These are phyloP conservation scores for Lichtheimia corymbifera DNA, from an alignment of 371 early-diverging fungal genomes.

Conservation along the genomic window DNA sequence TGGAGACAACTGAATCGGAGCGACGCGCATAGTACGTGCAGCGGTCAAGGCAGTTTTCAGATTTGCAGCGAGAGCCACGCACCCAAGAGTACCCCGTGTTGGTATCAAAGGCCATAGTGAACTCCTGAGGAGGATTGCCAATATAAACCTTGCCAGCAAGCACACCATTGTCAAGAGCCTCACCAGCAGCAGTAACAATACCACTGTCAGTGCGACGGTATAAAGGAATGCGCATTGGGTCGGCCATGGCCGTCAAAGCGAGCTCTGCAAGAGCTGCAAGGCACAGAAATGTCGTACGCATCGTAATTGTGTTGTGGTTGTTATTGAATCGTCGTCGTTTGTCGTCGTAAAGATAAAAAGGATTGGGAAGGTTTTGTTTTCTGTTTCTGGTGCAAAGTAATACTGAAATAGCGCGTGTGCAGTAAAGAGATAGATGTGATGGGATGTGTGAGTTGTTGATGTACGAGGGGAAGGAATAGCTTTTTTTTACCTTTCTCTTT, in stretches of 20 bases:
- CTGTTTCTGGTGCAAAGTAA: constrained; percentile 4
- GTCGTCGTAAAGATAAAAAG: background rate
- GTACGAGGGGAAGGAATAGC: too few species aligned
- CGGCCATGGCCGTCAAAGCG: constrained; percentile 36
- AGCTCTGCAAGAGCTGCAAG: constrained; percentile 47
- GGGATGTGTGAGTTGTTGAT: too few species aligned
- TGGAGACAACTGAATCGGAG: constrained; percentile 29
- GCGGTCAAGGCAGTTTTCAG: constrained; percentile 47
- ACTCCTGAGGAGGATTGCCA: constrained; percentile 50
- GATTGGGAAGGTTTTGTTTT: background rate
- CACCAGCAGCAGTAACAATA: constrained; percentile 42
- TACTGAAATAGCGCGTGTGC: background rate
- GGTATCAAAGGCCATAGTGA: constrained; percentile 52
- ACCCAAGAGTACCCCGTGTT: constrained; percentile 54
- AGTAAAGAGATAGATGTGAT: too few species aligned
- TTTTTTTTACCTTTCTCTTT: constrained; percentile 12
- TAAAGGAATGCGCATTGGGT: constrained; percentile 42
- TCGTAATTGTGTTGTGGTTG: constrained; percentile 11
- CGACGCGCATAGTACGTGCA: constrained; percentile 35
- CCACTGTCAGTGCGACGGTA: constrained; percentile 36
- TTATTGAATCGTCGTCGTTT: background rate
- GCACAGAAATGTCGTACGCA: constrained; percentile 44
- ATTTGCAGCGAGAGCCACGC: constrained; percentile 51
- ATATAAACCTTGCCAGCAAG: constrained; percentile 49
- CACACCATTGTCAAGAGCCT: constrained; percentile 45